These are phyloP conservation scores for Colletotrichum acutatum DNA, from an alignment of 2,329 filamentous ascomycete species.

Conservation along the genomic window DNA sequence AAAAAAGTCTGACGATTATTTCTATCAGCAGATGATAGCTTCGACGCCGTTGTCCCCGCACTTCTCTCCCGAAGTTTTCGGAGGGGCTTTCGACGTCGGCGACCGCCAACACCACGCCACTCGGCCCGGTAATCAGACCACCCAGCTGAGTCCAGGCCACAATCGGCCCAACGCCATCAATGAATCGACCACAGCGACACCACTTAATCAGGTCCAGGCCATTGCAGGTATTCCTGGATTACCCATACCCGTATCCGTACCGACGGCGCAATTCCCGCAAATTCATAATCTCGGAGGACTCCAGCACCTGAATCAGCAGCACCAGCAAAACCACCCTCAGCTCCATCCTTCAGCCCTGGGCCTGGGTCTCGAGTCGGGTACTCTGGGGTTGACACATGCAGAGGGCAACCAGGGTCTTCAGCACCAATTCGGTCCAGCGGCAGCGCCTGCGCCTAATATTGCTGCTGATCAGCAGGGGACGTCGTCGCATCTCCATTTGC, in stretches of 20 bases:
- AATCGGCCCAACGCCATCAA: slow-evolving; percentile 13
- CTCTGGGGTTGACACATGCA: slow-evolving; percentile 18
- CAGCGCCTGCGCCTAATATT: background rate
- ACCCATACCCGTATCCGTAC: background rate
- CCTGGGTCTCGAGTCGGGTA: background rate
- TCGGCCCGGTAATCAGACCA: slow-evolving; percentile 31
- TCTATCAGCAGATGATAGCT: slow-evolving; percentile 35
- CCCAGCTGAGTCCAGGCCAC: slow-evolving; percentile 13
- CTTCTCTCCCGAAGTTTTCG: slow-evolving; percentile 24
- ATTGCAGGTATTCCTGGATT: slow-evolving; percentile 9
- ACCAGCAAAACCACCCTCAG: background rate
- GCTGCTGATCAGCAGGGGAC: slow-evolving; percentile 20
- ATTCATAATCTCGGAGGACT: background rate
- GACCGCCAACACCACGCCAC: slow-evolving; percentile 33
- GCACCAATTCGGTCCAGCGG: slow-evolving; percentile 5
- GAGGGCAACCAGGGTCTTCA: slow-evolving; percentile 18
- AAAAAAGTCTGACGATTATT: slow-evolving; percentile 30
- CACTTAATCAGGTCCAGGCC: background rate
- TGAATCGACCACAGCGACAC: background rate
- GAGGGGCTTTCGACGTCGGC: slow-evolving; percentile 25
- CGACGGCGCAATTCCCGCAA: slow-evolving; percentile 7
- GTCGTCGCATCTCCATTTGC: slow-evolving; percentile 19
- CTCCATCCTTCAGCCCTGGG: slow-evolving; percentile 22
- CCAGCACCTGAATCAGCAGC: background rate
- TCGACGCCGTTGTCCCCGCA: slow-evolving; percentile 31